phyloP scores from a whole-genome alignment of 192 early-diverging fungal genomes.

The Linnemannia hyalina region DNA sequence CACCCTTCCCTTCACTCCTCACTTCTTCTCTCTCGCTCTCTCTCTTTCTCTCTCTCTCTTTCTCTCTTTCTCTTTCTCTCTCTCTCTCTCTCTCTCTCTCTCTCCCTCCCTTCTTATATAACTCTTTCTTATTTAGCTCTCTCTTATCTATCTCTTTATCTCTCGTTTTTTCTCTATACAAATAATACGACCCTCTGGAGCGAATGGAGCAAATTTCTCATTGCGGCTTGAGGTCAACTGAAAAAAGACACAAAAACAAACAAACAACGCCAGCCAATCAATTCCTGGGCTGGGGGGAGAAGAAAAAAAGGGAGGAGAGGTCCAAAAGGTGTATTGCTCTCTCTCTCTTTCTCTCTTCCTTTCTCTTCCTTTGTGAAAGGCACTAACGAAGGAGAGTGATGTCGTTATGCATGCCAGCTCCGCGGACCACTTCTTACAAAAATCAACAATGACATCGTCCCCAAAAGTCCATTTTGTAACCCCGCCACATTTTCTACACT shows the following conservation, averaged over 20 bases:
- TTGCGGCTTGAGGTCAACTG: too few relatives aligned
- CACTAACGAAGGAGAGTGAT: slow-evolving; percentile 12
- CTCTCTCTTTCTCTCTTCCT: not conserved
- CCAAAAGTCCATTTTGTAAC: slow-evolving; percentile 17
- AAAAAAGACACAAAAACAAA: not conserved
- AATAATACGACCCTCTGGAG: too few relatives aligned
- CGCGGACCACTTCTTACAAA: not conserved
- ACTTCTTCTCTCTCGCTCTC: not conserved
- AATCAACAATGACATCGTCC: not conserved
- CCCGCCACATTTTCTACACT: not conserved
- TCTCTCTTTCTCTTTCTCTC: not conserved
- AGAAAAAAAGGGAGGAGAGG: not conserved
- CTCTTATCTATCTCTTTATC: too few relatives aligned
- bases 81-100: too few relatives aligned
- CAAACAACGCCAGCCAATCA: too few relatives aligned
- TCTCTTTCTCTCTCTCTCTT: not conserved
- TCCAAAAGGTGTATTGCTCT: too few relatives aligned
- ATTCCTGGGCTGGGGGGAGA: too few relatives aligned
- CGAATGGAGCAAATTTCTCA: too few relatives aligned
- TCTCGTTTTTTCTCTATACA: not conserved
- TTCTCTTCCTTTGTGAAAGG: not conserved
- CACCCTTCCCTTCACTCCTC: not conserved
- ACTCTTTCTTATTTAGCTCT: not conserved
- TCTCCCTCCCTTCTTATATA: too few relatives aligned
- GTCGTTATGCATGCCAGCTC: slow-evolving; percentile 6